Conservation (phyloP, 2,329 filamentous ascomycete genomes). For the Septoria petroselini region DNA sequence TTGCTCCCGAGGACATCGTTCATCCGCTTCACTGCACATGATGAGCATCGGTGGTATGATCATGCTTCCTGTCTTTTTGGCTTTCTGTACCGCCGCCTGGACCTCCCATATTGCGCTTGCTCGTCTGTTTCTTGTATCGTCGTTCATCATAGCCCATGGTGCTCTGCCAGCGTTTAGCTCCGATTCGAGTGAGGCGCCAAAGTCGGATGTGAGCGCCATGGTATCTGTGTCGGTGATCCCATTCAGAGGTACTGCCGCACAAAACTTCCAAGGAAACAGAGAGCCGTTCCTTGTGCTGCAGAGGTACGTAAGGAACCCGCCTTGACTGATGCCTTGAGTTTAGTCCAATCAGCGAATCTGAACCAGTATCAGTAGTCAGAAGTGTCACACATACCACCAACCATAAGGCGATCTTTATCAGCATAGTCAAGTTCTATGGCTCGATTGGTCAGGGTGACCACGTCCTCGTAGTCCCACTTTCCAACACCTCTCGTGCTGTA, state of each 20-base stretch:
- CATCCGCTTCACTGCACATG: slow-evolving; percentile 39
- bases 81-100: slow-evolving; percentile 23
- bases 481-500: slow-evolving; percentile 37
- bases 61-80: slow-evolving; percentile 13
- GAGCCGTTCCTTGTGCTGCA: slow-evolving; percentile 39
- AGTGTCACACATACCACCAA: slow-evolving; percentile 32
- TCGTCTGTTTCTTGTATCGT: slow-evolving; percentile 22
- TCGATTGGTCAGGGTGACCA: slow-evolving; percentile 38
- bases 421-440: slow-evolving; percentile 38
- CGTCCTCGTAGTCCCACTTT: slow-evolving; percentile 40
- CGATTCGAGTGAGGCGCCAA: slow-evolving; percentile 29
- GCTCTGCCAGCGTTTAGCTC: slow-evolving; percentile 29
- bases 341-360: too few species aligned
- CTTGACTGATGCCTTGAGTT: slow-evolving; percentile 36
- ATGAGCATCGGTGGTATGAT: slow-evolving; percentile 38
- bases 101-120: slow-evolving; percentile 36
- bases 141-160: slow-evolving; percentile 32
- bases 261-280: slow-evolving; percentile 39
- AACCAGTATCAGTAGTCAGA: too few species aligned
- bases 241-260: slow-evolving; percentile 39
- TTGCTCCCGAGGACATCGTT: slow-evolving; percentile 38
- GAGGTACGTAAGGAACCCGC: slow-evolving; percentile 42
- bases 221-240: slow-evolving; percentile 42
- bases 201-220: slow-evolving; percentile 38
- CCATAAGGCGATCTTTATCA: slow-evolving; percentile 36